Conservation (phyloP, 73 alveolate genomes). For the Chromera velia region DNA sequence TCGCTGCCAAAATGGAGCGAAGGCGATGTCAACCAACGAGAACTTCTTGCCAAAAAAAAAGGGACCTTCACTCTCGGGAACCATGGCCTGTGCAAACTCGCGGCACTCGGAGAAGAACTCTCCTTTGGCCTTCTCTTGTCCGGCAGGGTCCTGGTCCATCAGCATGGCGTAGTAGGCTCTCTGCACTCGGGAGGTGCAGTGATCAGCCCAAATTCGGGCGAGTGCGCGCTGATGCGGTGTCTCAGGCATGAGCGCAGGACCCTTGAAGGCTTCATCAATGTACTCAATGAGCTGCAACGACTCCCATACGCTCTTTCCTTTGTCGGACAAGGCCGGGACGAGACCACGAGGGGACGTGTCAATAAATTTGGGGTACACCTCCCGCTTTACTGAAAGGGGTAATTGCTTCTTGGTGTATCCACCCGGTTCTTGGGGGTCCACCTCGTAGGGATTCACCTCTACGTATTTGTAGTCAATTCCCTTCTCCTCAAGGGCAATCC, state of each 20-base stretch:
- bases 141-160: conserved; percentile 10
- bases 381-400: conserved; percentile 25
- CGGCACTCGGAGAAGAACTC: conserved; percentile 19
- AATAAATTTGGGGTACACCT: conserved; percentile 17
- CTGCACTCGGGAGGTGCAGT: too few relatives aligned
- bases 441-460: conserved; percentile 32
- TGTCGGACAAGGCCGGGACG: conserved; percentile 19
- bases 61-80: conserved; percentile 16
- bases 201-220: conserved; percentile 20
- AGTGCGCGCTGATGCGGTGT: conserved; percentile 17
- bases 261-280: conserved; percentile 19
- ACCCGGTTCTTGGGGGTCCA: conserved; percentile 22
- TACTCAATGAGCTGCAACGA: conserved; percentile 30
- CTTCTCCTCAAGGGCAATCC: conserved; percentile 30
- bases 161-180: conserved; percentile 10
- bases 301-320: conserved; percentile 26
- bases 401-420: conserved; percentile 33
- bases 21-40: conserved; percentile 36
- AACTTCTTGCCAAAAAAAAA: conserved; percentile 18
- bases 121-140: conserved; percentile 5
- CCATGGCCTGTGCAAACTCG: conserved; percentile 22
- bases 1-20: conserved; percentile 36
- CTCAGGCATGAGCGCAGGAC: conserved; percentile 10
- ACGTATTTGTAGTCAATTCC: not conserved
- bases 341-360: conserved; percentile 5